A percentile compares a stretch with the other conserved stretches of the same genome.
These are phyloP conservation scores for Cordyceps cateniannulata DNA, from an alignment of 2,329 filamentous ascomycete species.

Conservation along the genomic window DNA sequence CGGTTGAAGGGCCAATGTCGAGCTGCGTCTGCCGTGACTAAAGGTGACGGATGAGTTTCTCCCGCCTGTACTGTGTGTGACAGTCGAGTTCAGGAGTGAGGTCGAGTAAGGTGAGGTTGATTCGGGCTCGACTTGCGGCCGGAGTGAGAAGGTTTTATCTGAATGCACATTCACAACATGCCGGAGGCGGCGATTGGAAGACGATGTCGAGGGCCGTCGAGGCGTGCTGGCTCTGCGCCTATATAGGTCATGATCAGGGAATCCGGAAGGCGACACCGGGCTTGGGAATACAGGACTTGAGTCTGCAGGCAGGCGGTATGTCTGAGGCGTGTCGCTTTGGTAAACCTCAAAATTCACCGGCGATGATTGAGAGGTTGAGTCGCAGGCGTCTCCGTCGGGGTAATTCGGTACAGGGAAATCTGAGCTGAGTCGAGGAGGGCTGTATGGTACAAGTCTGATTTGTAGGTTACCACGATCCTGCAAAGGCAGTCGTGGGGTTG, in stretches of 20 bases:
- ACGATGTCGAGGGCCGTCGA: constrained; percentile 20
- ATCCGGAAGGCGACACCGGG: constrained; percentile 1
- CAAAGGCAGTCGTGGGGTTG: constrained; percentile 4
- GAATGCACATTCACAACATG: constrained; percentile 44
- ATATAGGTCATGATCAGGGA: background rate
- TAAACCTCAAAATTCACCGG: constrained; percentile 2
- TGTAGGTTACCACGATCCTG: constrained; percentile 16
- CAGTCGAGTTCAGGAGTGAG: constrained; percentile 40
- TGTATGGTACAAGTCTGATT: constrained; percentile 34
- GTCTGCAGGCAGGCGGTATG: background rate
- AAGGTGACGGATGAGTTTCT: constrained; percentile 36
- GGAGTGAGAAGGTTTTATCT: constrained; percentile 53
- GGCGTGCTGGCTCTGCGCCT: constrained; percentile 13
- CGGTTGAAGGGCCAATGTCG: constrained; percentile 41
- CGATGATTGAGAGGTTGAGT: background rate
- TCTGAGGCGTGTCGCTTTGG: constrained; percentile 3
- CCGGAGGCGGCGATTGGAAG: constrained; percentile 22
- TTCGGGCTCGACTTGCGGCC: constrained; percentile 27
- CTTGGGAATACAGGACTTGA: background rate
- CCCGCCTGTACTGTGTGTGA: constrained; percentile 43
- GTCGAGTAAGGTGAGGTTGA: constrained; percentile 26
- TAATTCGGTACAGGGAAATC: constrained; percentile 19
- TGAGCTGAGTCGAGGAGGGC: constrained; percentile 29
- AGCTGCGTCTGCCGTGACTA: constrained; percentile 42
- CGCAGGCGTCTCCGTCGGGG: background rate